Conservation (phyloP, 1,139 yeast genomes). For the Saccharomyces hybrid region DNA sequence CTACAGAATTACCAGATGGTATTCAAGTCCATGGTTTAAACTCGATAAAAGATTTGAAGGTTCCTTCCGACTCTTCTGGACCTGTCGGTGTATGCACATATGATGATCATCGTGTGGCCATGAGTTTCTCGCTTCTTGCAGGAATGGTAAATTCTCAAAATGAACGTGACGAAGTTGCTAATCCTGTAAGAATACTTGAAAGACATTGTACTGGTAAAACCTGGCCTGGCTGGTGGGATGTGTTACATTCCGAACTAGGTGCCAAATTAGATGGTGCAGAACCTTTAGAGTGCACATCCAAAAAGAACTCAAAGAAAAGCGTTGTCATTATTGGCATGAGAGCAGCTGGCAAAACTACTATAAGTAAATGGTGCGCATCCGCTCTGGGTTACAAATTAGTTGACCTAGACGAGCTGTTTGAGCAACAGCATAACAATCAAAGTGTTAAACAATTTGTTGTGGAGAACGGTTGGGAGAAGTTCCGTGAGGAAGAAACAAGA, state of each 20-base stretch:
- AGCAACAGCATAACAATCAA: slow-evolving; percentile 40
- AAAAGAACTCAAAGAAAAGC: slow-evolving; percentile 34
- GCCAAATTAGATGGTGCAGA: slow-evolving; percentile 67
- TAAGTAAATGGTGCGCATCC: slow-evolving; percentile 73
- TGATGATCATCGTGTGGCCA: slow-evolving; percentile 97
- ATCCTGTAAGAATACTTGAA: slow-evolving; percentile 69
- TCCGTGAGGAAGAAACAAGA: slow-evolving; percentile 62
- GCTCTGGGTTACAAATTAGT: slow-evolving; percentile 63
- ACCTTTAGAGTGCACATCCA: slow-evolving; percentile 21
- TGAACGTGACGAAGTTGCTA: slow-evolving; percentile 36
- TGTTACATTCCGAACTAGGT: slow-evolving; percentile 61
- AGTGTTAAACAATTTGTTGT: slow-evolving; percentile 64
- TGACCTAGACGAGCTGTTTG: slow-evolving; percentile 74
- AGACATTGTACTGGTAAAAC: slow-evolving; percentile 93
- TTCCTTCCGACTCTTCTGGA: slow-evolving; percentile 39
- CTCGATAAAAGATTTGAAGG: slow-evolving; percentile 38
- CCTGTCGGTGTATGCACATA: slow-evolving; percentile 64
- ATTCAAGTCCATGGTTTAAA: slow-evolving; percentile 71
- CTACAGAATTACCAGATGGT: slow-evolving; percentile 86
- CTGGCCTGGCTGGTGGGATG: slow-evolving; percentile 99
- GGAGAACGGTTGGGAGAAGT: slow-evolving; percentile 75
- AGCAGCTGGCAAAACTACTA: slow-evolving; percentile 92
- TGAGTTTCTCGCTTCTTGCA: slow-evolving; percentile 88
- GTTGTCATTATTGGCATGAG: slow-evolving; percentile 93
- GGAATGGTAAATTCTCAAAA: slow-evolving; percentile 34